Evolutionary conservation across 192 early-diverging fungal species (phyloP), one percentile per base, ranked within the genome.

Genomic region (Linnemannia hyalina): DNA sequence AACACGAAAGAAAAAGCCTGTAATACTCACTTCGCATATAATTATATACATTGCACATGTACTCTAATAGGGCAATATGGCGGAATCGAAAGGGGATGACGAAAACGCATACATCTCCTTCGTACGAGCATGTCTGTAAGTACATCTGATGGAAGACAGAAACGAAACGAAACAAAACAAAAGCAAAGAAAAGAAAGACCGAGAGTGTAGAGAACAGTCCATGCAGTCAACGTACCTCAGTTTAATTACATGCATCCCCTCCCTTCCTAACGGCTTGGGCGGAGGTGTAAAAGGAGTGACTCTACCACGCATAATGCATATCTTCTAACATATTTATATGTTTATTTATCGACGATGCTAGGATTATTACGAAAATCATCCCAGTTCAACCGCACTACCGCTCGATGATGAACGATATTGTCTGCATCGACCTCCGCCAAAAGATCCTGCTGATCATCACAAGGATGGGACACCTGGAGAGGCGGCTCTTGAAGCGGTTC

Each of bases 361-460:
- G 83, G 5, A 80, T 85, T 32, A 76, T 80, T 57, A 85, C 83
- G 11, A 85, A 85, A 70, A 80, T 85, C 60, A 85, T 85, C 9
- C 83, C 83, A 4, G 63, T 71, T 16, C 83, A 85, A 57, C 54
- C 74, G 5, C 79, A 77, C 11, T 86, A 86, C 32, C 68, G 55
- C 11, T 29, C 63, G 10, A 86, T 86, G 84, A 86, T 86, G 84
- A 86, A 86, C 76, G 84, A 86, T 18, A 86, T 86, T 78, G 84
- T 75, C 35, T 86, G 84, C 44, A 86, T 81, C 75, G 84, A 86
- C 46, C 80, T 86, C 13, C 74, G 84, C 7, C 84, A 86, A 86
- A 86, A 86, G 68, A 78, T 86, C 20, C 73, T 86, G 7, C 41
- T 54, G 13, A 75, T 74, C 42, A 73, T 86, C 22, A 16, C 84